A percentile compares a stretch with the other conserved stretches of the same genome.
These are phyloP conservation scores for Cornus florida DNA, from an alignment of 148 eudicot species.

Conservation along the genomic window DNA sequence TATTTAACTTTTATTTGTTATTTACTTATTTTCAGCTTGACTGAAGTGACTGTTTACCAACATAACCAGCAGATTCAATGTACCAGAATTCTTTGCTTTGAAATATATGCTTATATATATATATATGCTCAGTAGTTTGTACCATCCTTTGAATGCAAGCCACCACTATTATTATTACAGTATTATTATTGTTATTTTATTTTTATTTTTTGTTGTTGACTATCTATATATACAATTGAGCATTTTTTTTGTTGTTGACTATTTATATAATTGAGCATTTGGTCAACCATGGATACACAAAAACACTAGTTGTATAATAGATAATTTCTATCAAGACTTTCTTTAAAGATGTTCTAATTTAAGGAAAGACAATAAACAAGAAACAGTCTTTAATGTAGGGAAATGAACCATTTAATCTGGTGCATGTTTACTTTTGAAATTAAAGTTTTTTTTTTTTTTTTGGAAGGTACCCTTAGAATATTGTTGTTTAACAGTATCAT, in stretches of 20 bases:
- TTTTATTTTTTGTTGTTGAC: neutral
- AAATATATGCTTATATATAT: neutral
- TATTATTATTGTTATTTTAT: too few relatives aligned
- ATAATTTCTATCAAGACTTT: neutral
- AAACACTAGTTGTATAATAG: neutral
- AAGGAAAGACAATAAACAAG: too few relatives aligned
- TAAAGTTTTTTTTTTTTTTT: too few relatives aligned
- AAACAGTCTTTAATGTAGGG: neutral
- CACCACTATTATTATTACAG: neutral
- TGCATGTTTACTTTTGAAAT: too few relatives aligned
- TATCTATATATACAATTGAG: constrained; percentile 1
- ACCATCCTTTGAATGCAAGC: neutral
- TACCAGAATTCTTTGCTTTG: neutral
- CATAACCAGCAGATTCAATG: constrained; percentile 6
- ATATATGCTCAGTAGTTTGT: neutral
- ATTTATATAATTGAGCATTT: constrained; percentile 4
- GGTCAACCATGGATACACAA: neutral
- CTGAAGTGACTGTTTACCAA: neutral
- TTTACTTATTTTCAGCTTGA: too few relatives aligned
- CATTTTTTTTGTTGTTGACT: constrained; percentile 2
- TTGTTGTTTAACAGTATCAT: neutral
- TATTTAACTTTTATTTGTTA: too few relatives aligned
- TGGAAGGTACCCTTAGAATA: too few relatives aligned
- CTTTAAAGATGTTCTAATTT: neutral
- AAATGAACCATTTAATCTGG: neutral